Percentiles rank a stretch among this genome's conserved stretches.
Conservation (phyloP, 306 rosid species). For the Citrullus mucosospermus region DNA sequence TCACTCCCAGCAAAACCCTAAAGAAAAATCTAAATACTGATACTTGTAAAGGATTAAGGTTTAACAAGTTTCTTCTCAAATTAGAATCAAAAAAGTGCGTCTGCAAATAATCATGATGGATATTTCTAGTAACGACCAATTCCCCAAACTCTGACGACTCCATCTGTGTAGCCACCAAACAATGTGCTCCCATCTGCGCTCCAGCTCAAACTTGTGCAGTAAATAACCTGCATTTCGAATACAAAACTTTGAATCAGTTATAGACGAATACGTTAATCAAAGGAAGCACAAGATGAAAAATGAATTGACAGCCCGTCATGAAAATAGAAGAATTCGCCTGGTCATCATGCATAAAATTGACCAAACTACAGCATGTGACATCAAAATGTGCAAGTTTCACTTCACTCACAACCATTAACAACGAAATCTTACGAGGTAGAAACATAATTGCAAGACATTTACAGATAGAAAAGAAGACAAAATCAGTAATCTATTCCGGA, state of each 20-base stretch:
- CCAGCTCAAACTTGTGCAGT: conserved; percentile 89
- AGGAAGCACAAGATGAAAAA: neutral
- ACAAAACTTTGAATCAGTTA: neutral
- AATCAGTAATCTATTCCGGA: neutral
- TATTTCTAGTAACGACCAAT: conserved; percentile 57
- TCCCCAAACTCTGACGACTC: conserved; percentile 90
- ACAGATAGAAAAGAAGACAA: neutral
- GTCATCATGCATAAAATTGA: neutral
- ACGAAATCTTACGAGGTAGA: neutral
- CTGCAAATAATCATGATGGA: conserved; percentile 1
- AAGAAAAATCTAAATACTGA: conserved; percentile 20
- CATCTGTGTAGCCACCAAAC: conserved; percentile 93
- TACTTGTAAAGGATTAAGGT: conserved; percentile 15
- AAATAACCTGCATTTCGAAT: conserved; percentile 40
- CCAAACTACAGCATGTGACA: neutral
- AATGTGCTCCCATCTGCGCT: conserved; percentile 92
- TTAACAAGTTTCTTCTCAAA: conserved; percentile 22
- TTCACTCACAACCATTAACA: neutral
- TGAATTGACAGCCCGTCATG: neutral
- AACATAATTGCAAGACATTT: neutral
- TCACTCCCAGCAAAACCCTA: conserved; percentile 24
- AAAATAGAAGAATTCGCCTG: neutral
- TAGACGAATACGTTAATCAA: neutral
- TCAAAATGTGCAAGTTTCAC: neutral
- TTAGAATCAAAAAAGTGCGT: conserved; percentile 13